A percentile compares a stretch with the other conserved stretches of the same genome.
These are phyloP conservation scores for Gastroboletus turbinatus DNA, from an alignment of 1,284 basidiomycete species.

Conservation along the genomic window DNA sequence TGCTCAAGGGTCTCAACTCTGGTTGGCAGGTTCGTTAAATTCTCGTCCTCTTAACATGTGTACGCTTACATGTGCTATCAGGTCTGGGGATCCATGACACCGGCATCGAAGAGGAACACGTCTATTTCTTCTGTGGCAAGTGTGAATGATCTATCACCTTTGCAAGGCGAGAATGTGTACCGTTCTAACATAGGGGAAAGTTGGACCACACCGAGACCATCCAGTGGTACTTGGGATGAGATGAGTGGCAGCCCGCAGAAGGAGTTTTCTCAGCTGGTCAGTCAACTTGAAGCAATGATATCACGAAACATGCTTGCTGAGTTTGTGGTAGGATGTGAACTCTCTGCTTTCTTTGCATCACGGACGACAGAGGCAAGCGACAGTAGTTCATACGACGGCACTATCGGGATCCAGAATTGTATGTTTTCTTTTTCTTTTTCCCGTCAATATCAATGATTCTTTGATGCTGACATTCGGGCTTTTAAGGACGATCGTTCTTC, in stretches of 20 bases:
- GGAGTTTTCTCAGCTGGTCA: conserved; percentile 49
- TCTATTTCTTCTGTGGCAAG: conserved; percentile 62
- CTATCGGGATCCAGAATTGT: conserved; percentile 45
- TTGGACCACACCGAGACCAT: conserved; percentile 53
- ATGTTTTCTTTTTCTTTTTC: conserved; percentile 30
- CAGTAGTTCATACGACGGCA: conserved; percentile 38
- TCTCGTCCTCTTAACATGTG: conserved; percentile 5
- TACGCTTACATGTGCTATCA: conserved; percentile 29
- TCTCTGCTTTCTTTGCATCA: conserved; percentile 43
- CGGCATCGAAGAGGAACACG: conserved; percentile 56
- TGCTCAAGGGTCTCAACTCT: conserved; percentile 54
- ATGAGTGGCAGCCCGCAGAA: conserved; percentile 46
- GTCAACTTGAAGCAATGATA: conserved; percentile 20
- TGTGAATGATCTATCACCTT: conserved; percentile 47
- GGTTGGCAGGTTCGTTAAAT: conserved; percentile 65
- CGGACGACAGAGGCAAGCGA: conserved; percentile 50
- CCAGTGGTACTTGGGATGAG: conserved; percentile 66
- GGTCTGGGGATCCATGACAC: conserved; percentile 59
- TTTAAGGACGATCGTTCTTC: conserved; percentile 50
- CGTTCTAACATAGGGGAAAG: conserved; percentile 49
- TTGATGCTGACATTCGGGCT: conserved; percentile 17
- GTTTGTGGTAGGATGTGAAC: conserved; percentile 34
- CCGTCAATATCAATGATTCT: conserved; percentile 6
- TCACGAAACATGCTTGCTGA: conserved; percentile 10
- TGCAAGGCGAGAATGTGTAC: conserved; percentile 48